Percentiles rank a stretch among this genome's conserved stretches.
Evolutionary conservation across 805 yeast genomes (phyloP).

Genomic region (Middelhovenomyces tepae): DNA sequence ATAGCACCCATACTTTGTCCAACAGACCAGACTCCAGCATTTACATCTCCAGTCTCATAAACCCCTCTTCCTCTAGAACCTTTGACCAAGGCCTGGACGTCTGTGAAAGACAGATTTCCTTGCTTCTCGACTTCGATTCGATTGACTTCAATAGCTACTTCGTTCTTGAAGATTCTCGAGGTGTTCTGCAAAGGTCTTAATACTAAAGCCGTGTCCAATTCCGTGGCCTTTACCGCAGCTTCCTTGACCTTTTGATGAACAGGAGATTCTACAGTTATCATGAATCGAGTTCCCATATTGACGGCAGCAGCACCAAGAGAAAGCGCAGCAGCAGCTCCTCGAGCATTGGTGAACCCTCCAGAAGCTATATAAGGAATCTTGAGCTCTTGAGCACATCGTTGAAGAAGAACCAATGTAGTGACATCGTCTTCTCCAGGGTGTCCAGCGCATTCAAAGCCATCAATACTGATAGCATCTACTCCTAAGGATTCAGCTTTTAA

Average conservation of each 20-base stretch:
- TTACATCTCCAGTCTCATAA: constrained; percentile 23
- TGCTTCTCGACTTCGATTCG: constrained; percentile 18
- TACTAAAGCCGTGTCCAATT: constrained; percentile 23
- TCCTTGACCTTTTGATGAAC: constrained; percentile 20
- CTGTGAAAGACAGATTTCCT: constrained; percentile 17
- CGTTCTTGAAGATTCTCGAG: constrained; percentile 21
- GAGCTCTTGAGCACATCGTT: constrained; percentile 21
- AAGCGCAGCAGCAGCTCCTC: constrained; percentile 27
- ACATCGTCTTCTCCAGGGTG: constrained; percentile 30
- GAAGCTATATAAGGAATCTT: constrained; percentile 25
- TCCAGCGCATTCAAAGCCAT: constrained; percentile 30
- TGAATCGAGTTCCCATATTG: constrained; percentile 28
- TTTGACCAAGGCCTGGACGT: constrained; percentile 21
- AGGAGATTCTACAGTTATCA: constrained; percentile 26
- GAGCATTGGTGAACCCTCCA: constrained; percentile 28
- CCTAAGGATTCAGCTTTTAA: constrained; percentile 24
- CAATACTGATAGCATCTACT: constrained; percentile 26
- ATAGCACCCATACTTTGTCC: constrained; percentile 25
- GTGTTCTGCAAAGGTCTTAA: constrained; percentile 25
- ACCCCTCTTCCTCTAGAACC: constrained; percentile 24
- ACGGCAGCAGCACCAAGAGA: constrained; percentile 25
- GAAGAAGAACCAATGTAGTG: constrained; percentile 21
- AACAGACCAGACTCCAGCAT: constrained; percentile 26
- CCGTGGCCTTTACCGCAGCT: constrained; percentile 18
- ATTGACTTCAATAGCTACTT: constrained; percentile 21